phyloP scores from a whole-genome alignment of 2,329 filamentous ascomycete species.

The Xylariaceae sp. region DNA sequence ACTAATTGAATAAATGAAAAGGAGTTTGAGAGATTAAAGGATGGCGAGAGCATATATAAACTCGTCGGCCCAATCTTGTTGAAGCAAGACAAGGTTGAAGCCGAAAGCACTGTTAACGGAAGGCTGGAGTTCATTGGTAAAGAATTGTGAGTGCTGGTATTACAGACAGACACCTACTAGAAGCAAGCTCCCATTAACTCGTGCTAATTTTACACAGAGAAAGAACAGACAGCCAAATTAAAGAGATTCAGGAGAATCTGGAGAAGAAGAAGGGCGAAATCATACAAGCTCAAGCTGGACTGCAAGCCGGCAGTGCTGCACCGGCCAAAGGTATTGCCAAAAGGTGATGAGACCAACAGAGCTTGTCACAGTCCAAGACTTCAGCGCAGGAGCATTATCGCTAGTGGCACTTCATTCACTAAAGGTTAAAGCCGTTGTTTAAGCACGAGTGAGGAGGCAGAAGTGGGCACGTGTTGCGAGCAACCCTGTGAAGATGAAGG shows the following conservation, averaged over 20 bases:
- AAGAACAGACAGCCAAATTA: slow-evolving; percentile 56
- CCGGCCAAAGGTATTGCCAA: slow-evolving; percentile 40
- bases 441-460: no score
- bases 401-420: no score
- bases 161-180: neutral
- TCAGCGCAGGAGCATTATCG: no score
- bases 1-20: slow-evolving; percentile 42
- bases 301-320: slow-evolving; percentile 50
- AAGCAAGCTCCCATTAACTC: neutral
- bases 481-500: no score
- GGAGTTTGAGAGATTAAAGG: slow-evolving; percentile 82
- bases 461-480: no score
- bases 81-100: slow-evolving; percentile 93
- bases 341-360: slow-evolving; percentile 19
- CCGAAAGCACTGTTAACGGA: slow-evolving; percentile 87
- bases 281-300: slow-evolving; percentile 59
- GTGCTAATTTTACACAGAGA: slow-evolving; percentile 27
- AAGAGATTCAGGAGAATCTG: slow-evolving; percentile 60
- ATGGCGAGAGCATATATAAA: slow-evolving; percentile 93
- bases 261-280: slow-evolving; percentile 66
- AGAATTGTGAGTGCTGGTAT: slow-evolving; percentile 74
- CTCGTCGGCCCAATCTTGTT: slow-evolving; percentile 89
- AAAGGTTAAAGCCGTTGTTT: no score
- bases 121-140: slow-evolving; percentile 90
- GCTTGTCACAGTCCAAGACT: neutral